phyloP scores from a whole-genome alignment of 176 grass and related monocot species.

The Hordeum vulgare region DNA sequence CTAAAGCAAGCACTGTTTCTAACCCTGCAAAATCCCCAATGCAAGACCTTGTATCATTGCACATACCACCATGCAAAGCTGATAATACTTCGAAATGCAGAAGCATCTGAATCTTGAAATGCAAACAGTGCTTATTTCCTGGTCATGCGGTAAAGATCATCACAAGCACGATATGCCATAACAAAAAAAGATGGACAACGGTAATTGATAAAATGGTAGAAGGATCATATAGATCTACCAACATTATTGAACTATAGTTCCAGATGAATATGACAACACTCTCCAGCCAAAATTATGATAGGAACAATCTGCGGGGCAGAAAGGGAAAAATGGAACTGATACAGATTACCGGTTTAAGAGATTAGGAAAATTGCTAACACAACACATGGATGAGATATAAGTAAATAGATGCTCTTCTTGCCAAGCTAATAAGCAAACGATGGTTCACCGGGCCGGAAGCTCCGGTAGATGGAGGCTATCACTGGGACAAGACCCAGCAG shows the following conservation, averaged over 20 bases:
- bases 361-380: slow-evolving; percentile 25
- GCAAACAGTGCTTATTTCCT: neutral
- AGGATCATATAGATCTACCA: slow-evolving; percentile 18
- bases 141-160: neutral
- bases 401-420: neutral
- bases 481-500: slow-evolving; percentile 68
- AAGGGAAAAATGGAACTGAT: neutral
- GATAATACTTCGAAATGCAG: neutral
- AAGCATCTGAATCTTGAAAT: neutral
- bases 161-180: neutral
- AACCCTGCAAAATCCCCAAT: too few relatives aligned
- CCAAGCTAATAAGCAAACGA: slow-evolving; percentile 40
- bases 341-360: slow-evolving; percentile 16
- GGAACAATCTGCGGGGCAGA: neutral
- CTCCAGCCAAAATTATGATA: slow-evolving; percentile 46
- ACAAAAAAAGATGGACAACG: neutral
- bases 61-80: neutral
- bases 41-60: neutral
- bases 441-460: slow-evolving; percentile 39
- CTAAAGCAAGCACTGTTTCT: neutral
- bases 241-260: slow-evolving; percentile 47
- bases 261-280: slow-evolving; percentile 40
- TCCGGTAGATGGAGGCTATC: slow-evolving; percentile 45
- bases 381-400: neutral
- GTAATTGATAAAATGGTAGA: neutral